Conservation (phyloP, 176 grass and related monocot species). For the Aegilops bicornis region DNA sequence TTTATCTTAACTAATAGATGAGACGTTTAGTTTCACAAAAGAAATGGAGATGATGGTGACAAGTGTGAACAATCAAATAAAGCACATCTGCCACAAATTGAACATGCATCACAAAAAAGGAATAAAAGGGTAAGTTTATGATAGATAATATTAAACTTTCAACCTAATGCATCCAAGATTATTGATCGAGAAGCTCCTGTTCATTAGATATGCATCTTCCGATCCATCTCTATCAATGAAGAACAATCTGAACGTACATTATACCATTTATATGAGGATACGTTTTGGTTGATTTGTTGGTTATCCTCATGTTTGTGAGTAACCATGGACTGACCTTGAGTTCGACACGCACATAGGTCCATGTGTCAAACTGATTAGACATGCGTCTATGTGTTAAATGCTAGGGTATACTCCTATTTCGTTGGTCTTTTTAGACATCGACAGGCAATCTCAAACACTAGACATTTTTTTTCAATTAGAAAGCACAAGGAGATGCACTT, state of each 20-base stretch:
- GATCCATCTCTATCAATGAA: background rate
- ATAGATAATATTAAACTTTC: background rate
- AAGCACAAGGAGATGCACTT: background rate
- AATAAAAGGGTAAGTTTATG: background rate
- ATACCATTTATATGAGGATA: background rate
- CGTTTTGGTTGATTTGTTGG: background rate
- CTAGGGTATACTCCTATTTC: background rate
- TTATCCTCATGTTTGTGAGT: background rate
- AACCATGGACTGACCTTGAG: background rate
- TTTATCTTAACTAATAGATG: too few relatives aligned
- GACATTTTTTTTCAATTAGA: background rate
- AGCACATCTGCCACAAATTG: background rate
- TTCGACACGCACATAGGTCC: conserved; percentile 5
- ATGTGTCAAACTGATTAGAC: background rate
- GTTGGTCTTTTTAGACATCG: background rate
- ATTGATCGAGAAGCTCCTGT: background rate
- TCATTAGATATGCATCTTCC: background rate
- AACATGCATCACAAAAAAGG: background rate
- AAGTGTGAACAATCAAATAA: background rate
- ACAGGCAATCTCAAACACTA: background rate
- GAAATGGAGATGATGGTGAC: too few relatives aligned
- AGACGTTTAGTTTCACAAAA: too few relatives aligned
- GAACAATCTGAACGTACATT: background rate
- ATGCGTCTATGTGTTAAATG: background rate
- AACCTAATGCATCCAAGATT: background rate